Evolutionary conservation across 169 alveolate species (phyloP).

Genomic region (Eimeria necatrix): DNA sequence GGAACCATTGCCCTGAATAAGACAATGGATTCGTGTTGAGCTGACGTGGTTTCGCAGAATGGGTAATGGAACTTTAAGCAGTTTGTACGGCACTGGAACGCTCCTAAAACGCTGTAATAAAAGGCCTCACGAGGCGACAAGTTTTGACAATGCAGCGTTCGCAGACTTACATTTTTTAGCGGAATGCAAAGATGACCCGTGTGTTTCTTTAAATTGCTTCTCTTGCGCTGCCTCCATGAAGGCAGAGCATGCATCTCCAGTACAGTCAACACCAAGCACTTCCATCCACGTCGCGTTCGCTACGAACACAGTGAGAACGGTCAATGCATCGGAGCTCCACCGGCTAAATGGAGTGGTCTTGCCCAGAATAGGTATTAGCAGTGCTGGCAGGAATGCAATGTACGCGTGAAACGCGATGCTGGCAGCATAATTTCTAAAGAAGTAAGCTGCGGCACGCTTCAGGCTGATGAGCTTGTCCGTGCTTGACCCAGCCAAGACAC

Average conservation of each 20-base stretch:
- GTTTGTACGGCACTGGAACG: neutral
- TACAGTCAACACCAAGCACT: neutral
- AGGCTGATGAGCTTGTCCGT: too few relatives aligned
- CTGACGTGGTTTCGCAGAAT: neutral
- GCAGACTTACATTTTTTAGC: conserved; percentile 20
- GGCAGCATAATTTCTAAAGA: neutral
- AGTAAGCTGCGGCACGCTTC: neutral
- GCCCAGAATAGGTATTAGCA: neutral
- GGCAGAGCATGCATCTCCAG: conserved; percentile 63
- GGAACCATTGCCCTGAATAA: conserved; percentile 60
- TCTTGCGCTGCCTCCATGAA: conserved; percentile 41
- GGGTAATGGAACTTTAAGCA: neutral
- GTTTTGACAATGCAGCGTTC: neutral
- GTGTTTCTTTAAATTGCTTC: conserved; percentile 22
- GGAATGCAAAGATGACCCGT: conserved; percentile 16
- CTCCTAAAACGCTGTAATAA: neutral
- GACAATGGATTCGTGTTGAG: neutral
- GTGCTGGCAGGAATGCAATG: conserved; percentile 54
- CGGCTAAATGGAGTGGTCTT: neutral
- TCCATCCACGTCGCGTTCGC: conserved; percentile 68
- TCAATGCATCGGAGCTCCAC: conserved; percentile 54
- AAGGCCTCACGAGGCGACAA: neutral
- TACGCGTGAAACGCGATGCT: conserved; percentile 47
- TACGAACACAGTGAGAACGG: neutral
- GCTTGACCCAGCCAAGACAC: too few relatives aligned